These are phyloP conservation scores for Xerophyta viscosa DNA, from an alignment of 106 monocot species.

Conservation along the genomic window DNA sequence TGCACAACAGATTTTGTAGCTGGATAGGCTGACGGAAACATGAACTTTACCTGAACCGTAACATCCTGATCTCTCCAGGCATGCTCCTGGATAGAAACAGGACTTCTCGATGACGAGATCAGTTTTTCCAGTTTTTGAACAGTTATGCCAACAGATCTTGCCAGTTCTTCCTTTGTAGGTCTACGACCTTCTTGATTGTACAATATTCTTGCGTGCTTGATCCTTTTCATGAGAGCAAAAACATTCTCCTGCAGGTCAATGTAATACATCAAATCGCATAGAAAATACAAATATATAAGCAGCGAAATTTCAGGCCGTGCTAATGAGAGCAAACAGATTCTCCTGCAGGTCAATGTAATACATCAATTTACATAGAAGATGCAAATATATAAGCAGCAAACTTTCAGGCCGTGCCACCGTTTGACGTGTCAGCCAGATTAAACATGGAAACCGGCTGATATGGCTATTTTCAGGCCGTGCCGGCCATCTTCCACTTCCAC, in stretches of 20 bases:
- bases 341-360: no score
- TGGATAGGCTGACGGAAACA: neutral
- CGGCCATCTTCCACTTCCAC: no score
- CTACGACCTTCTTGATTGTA: conserved; percentile 50
- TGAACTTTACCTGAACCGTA: conserved; percentile 53
- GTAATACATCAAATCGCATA: no score
- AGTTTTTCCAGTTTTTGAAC: conserved; percentile 43
- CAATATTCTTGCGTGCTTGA: conserved; percentile 35
- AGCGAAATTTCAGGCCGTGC: no score
- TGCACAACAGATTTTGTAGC: neutral
- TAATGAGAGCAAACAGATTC: conserved; percentile 61
- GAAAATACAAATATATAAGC: no score
- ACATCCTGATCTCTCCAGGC: conserved; percentile 58
- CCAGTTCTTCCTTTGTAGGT: conserved; percentile 65
- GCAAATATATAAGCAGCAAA: no score
- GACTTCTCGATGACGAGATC: conserved; percentile 42
- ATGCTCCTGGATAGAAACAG: conserved; percentile 57
- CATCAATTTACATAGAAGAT: no score
- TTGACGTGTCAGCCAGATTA: no score
- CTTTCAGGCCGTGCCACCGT: no score
- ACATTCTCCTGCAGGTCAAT: conserved; percentile 75
- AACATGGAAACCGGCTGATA: no score
- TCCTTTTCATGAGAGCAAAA: conserved; percentile 60
- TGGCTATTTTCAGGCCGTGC: no score
- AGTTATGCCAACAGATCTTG: conserved; percentile 56